Percentiles rank a stretch among this genome's conserved stretches.
Conservation (phyloP, 2,329 filamentous ascomycete species). For the Alternaria longipes region DNA sequence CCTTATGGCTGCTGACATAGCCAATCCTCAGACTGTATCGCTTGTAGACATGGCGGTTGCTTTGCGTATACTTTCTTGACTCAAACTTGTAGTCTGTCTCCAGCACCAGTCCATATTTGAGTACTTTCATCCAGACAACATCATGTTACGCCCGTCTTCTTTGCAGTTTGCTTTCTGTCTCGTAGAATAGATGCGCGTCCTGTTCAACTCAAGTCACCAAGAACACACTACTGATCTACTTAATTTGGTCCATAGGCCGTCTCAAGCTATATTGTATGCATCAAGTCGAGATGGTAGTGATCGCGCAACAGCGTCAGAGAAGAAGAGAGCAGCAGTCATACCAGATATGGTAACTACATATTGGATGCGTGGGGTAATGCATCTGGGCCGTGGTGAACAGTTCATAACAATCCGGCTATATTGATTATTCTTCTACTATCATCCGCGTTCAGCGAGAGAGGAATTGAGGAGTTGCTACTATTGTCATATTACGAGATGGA, state of each 20-base stretch:
- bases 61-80: too few relatives aligned
- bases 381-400: not conserved
- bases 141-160: too few relatives aligned
- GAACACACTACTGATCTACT: not conserved
- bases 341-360: not conserved
- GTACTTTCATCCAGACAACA: too few relatives aligned
- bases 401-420: not conserved
- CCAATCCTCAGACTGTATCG: too few relatives aligned
- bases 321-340: not conserved
- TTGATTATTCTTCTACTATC: not conserved
- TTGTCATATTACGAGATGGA: too few relatives aligned
- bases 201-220: not conserved
- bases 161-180: too few relatives aligned
- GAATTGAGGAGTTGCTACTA: too few relatives aligned
- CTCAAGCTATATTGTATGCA: not conserved
- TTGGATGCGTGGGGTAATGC: not conserved
- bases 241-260: not conserved
- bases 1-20: too few relatives aligned
- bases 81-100: too few relatives aligned
- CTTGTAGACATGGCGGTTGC: too few relatives aligned
- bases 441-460: not conserved
- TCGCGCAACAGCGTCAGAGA: not conserved
- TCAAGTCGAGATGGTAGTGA: not conserved
- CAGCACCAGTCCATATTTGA: too few relatives aligned
- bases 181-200: too few relatives aligned